Evolutionary conservation across 2,329 filamentous ascomycete species (phyloP).

Genomic region (Alternaria angustiovoidea): DNA sequence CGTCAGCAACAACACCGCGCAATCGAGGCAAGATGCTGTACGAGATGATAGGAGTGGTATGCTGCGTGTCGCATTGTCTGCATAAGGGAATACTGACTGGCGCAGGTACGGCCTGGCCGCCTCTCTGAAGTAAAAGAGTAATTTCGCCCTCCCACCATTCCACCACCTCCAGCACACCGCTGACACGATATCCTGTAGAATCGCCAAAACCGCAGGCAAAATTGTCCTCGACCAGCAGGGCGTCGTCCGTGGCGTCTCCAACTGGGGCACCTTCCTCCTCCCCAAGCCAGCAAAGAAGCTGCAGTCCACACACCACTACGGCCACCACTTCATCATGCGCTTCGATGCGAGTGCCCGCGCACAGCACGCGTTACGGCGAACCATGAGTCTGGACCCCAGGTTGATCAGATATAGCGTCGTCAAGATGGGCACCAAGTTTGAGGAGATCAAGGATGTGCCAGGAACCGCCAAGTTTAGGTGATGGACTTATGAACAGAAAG

Average conservation of each 20-base stretch:
- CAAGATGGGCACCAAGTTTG: constrained; percentile 76
- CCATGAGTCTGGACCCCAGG: constrained; percentile 83
- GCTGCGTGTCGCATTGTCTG: constrained; percentile 45
- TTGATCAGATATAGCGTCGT: constrained; percentile 89
- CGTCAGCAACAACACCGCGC: constrained; percentile 7
- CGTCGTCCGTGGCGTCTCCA: constrained; percentile 89
- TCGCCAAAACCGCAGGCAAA: constrained; percentile 83
- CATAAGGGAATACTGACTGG: background rate
- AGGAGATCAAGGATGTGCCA: constrained; percentile 66
- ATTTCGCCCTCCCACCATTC: constrained; percentile 24
- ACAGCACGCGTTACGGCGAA: constrained; percentile 77
- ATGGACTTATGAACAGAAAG: background rate
- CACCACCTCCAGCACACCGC: background rate
- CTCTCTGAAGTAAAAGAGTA: constrained; percentile 95
- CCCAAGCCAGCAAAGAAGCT: constrained; percentile 81
- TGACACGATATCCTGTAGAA: constrained; percentile 63
- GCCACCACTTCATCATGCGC: constrained; percentile 98
- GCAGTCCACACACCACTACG: constrained; percentile 81
- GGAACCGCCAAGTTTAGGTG: constrained; percentile 61
- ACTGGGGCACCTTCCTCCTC: constrained; percentile 93
- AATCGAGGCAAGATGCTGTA: constrained; percentile 76
- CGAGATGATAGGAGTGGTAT: constrained; percentile 93
- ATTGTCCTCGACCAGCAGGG: constrained; percentile 84
- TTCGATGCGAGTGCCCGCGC: constrained; percentile 81
- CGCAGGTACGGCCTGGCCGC: constrained; percentile 88